Evolutionary conservation across 257 asterid genomes (phyloP), one percentile per base, ranked within the genome.

Genomic region (Eustoma russellianum): DNA sequence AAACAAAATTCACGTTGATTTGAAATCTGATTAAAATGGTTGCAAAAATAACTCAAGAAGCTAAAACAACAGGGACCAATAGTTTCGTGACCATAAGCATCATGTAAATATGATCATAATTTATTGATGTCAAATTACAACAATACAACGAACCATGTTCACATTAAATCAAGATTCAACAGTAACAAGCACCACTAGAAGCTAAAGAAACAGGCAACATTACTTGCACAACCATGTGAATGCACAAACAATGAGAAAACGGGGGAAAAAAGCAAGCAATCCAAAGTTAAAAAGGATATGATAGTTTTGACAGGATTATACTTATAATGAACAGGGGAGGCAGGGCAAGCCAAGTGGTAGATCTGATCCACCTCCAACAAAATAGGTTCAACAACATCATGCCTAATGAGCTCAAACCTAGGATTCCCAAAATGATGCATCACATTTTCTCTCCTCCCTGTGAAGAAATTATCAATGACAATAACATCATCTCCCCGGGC

Each of bases 331-430:
- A 73, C 75, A 10, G 79, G 79, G 14, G 79, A 71, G 52, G 80
- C 77, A 44, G 80, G 80, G 40, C 80, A 74, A 52, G 80, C 80
- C 63, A 71, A 57, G 44, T 66, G 77, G 14, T 74, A 74, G 65
- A 74, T 74, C 64, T 70, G 80, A 74, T 74, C 80, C 6, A 74
- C 77, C 67, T 74, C 80, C 61, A 74, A 38, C 63, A 74, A 53
- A 52, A 74, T 74, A 16, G 80, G 77, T 51, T 74, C 79, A 24
- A 74, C 80, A 46, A 74, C 80, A 59, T 70, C 80, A 47, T 57
- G 75, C 17, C 79, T 44, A 41, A 73, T 68, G 5, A 73, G 60
- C 57, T 73, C 79, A 57, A 73, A 73, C 51, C 79, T 69, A 6
- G 61, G 75, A 49, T 73, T 61, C 41, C 66, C 57, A 50, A 73